These are phyloP conservation scores for Diaporthe ilicicola DNA, from an alignment of 2,329 filamentous ascomycete genomes.

Conservation along the genomic window DNA sequence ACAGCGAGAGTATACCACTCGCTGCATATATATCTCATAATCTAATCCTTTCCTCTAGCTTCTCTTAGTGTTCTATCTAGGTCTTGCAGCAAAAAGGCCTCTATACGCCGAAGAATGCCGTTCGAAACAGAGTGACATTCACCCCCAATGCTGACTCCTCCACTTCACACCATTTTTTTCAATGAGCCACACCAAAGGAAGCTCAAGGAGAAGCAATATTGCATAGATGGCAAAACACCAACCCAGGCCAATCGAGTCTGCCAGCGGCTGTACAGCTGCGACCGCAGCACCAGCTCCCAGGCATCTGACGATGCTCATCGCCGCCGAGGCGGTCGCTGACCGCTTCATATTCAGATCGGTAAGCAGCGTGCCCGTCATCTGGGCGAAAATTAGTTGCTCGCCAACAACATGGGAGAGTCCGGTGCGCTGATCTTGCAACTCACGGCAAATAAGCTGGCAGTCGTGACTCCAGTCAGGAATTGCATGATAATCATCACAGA, in stretches of 20 bases:
- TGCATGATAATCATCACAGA: slow-evolving; percentile 11
- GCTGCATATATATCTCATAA: too few relatives aligned
- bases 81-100: too few relatives aligned
- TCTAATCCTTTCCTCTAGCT: too few relatives aligned
- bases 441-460: background rate
- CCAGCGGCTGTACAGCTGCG: background rate
- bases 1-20: too few relatives aligned
- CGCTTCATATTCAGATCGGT: background rate
- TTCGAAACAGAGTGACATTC: too few relatives aligned
- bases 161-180: background rate
- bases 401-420: background rate
- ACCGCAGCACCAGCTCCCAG: background rate
- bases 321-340: background rate
- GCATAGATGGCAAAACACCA: slow-evolving; percentile 9
- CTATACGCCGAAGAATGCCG: too few relatives aligned
- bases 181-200: background rate
- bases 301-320: background rate
- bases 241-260: background rate
- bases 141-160: background rate
- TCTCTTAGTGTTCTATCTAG: too few relatives aligned
- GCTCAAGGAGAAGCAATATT: background rate
- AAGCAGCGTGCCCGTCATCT: slow-evolving; percentile 2
- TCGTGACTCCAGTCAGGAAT: background rate
- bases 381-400: background rate
- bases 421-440: background rate